Conservation (phyloP, 1,284 basidiomycete genomes). For the Microbotryum scabiosae region DNA sequence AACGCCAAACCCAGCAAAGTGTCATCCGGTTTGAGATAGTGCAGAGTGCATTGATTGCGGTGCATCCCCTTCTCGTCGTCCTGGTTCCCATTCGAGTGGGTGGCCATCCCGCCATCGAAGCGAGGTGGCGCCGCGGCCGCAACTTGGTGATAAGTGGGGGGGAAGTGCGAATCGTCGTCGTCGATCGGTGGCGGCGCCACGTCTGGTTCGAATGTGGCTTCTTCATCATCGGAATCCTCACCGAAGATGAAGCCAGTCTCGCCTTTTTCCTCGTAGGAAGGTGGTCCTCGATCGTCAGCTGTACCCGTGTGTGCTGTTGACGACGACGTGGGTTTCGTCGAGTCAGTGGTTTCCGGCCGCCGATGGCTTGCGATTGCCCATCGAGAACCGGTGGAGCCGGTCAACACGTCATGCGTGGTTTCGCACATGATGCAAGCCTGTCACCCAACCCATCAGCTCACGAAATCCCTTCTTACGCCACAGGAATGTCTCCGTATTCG, state of each 20-base stretch:
- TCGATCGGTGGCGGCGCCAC: constrained; percentile 24
- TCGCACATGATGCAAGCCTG: constrained; percentile 14
- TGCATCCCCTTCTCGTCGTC: neutral
- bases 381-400: neutral
- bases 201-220: constrained; percentile 20
- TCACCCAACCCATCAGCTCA: neutral
- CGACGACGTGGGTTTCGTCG: neutral
- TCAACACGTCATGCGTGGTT: constrained; percentile 8
- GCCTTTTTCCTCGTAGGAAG: constrained; percentile 38
- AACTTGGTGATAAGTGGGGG: neutral
- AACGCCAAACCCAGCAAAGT: constrained; percentile 60
- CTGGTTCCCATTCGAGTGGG: constrained; percentile 40
- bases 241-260: constrained; percentile 57
- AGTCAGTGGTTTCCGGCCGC: neutral
- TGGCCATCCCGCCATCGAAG: constrained; percentile 1
- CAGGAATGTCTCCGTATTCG: neutral
- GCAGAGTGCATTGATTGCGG: constrained; percentile 12
- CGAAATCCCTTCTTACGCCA: neutral
- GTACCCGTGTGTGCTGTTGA: neutral
- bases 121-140: constrained; percentile 13
- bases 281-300: neutral
- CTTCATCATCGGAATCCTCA: constrained; percentile 53
- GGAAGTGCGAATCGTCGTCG: no score
- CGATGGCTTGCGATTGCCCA: neutral
- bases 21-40: constrained; percentile 54